These are phyloP conservation scores for Candolleomyces aberdarensis DNA, from an alignment of 768 basidiomycete genomes.

Conservation along the genomic window DNA sequence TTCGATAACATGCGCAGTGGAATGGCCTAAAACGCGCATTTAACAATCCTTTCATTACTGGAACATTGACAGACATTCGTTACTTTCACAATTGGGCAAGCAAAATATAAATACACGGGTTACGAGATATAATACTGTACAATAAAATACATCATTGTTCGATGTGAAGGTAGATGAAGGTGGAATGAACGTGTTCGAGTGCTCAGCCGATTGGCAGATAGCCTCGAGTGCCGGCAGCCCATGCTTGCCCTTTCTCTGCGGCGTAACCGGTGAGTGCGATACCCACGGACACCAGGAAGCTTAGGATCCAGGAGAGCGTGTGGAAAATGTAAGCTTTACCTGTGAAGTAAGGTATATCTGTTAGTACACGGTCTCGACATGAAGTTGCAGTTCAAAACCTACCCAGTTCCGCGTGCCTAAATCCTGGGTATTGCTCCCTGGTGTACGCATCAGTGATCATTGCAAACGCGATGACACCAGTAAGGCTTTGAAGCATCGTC, in stretches of 20 bases:
- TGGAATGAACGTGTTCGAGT: not conserved
- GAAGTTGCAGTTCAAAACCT: conserved; percentile 14
- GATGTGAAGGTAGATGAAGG: not conserved
- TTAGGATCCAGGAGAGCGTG: conserved; percentile 57
- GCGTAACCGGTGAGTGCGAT: conserved; percentile 63
- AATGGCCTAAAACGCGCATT: conserved; percentile 36
- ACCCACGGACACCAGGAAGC: conserved; percentile 47
- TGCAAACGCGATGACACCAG: conserved; percentile 42
- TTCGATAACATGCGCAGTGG: conserved; percentile 79
- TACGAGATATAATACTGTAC: not conserved
- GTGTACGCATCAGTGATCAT: conserved; percentile 62
- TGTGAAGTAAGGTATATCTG: conserved; percentile 19
- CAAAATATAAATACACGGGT: not conserved
- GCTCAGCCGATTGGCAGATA: conserved; percentile 41
- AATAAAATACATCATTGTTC: not conserved
- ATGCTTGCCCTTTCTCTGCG: conserved; percentile 57
- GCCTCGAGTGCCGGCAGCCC: conserved; percentile 76
- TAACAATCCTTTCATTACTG: not conserved
- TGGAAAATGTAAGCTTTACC: conserved; percentile 61
- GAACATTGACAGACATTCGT: not conserved
- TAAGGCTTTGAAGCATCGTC: conserved; percentile 57
- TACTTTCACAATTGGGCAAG: not conserved
- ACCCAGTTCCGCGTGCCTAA: conserved; percentile 63
- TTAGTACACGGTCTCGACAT: not conserved
- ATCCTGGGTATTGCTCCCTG: conserved; percentile 41